Conservation (phyloP, 495 filamentous ascomycete genomes). For the Penicillium longicatenatum region DNA sequence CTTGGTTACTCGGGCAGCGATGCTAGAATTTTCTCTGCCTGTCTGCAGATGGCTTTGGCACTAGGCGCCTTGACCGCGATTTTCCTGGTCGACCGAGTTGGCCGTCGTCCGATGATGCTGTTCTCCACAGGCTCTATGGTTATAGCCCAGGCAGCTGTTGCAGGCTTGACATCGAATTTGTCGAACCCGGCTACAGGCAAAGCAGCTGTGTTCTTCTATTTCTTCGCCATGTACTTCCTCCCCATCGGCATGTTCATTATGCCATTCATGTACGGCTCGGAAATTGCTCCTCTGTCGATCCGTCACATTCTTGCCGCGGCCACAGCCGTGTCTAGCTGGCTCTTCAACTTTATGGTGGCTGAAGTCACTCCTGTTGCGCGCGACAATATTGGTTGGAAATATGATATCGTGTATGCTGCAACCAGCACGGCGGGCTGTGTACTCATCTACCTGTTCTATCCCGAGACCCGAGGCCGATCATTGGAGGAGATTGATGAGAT, state of each 20-base stretch:
- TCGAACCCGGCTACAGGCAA: background rate
- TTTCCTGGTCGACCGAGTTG: constrained; percentile 22
- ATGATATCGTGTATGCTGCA: constrained; percentile 24
- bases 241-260: constrained; percentile 53
- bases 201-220: constrained; percentile 50
- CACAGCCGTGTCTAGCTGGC: constrained; percentile 47
- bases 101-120: constrained; percentile 54
- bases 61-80: constrained; percentile 19
- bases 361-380: constrained; percentile 27
- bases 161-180: constrained; percentile 34
- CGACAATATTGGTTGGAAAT: constrained; percentile 17
- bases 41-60: constrained; percentile 22
- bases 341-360: constrained; percentile 27
- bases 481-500: constrained; percentile 61
- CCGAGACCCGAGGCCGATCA: constrained; percentile 54
- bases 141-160: constrained; percentile 58
- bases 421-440: constrained; percentile 16
- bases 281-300: constrained; percentile 50
- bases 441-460: constrained; percentile 44
- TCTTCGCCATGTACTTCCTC: constrained; percentile 54
- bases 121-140: constrained; percentile 60
- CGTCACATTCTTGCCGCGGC: constrained; percentile 50
- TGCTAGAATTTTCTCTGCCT: constrained; percentile 20
- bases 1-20: constrained; percentile 17
- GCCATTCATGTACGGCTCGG: constrained; percentile 54